Evolutionary conservation across 805 yeast genomes (phyloP).

Genomic region (Jamesozyma jinghongensis): DNA sequence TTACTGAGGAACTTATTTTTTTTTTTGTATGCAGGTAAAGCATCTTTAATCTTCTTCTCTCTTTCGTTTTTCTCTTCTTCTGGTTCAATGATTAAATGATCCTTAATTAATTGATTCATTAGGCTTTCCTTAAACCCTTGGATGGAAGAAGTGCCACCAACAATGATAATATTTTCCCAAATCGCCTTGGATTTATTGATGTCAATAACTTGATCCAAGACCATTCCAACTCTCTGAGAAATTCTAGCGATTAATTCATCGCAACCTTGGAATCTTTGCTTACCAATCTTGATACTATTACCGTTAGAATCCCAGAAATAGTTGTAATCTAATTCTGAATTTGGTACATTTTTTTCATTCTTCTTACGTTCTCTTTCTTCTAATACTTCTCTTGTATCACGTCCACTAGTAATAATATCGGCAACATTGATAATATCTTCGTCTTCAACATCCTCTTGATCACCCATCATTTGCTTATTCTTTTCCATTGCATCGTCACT

Average conservation of each 20-base stretch:
- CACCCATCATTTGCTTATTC: constrained; percentile 22
- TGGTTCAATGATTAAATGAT: constrained; percentile 40
- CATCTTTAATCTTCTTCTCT: constrained; percentile 27
- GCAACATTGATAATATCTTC: constrained; percentile 84
- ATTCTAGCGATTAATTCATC: constrained; percentile 48
- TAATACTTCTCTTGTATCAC: constrained; percentile 56
- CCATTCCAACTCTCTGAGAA: constrained; percentile 43
- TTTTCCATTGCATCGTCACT: constrained; percentile 54
- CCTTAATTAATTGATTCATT: constrained; percentile 45
- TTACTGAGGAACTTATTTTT: constrained; percentile 19
- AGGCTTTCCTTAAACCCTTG: constrained; percentile 70
- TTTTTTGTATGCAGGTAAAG: constrained; percentile 23
- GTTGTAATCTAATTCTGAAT: constrained; percentile 67
- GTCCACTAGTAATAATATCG: constrained; percentile 69
- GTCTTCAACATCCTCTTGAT: constrained; percentile 33
- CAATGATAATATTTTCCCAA: constrained; percentile 72
- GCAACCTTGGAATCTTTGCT: constrained; percentile 80
- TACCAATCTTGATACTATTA: constrained; percentile 60
- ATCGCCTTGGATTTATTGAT: constrained; percentile 66
- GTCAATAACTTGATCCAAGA: constrained; percentile 53
- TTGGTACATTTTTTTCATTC: constrained; percentile 35
- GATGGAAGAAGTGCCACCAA: constrained; percentile 70
- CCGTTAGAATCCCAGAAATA: constrained; percentile 55
- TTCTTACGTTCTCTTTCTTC: constrained; percentile 49
- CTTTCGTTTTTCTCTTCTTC: constrained; percentile 20